These are phyloP conservation scores for Solanum tacnaense DNA, from an alignment of 257 asterid genomes.

Conservation along the genomic window DNA sequence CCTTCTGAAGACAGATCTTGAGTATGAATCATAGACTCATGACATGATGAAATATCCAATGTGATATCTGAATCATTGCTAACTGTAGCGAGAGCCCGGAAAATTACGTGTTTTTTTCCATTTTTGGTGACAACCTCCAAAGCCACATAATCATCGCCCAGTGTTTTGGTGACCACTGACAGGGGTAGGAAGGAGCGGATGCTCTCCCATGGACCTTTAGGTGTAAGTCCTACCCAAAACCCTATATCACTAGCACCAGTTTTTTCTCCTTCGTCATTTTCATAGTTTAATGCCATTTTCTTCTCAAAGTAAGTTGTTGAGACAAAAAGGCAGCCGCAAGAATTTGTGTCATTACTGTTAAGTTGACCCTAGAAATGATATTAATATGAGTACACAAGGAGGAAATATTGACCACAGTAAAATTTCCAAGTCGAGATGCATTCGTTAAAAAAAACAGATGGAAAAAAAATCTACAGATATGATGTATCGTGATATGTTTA, in stretches of 20 bases:
- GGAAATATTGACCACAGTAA: neutral
- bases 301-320: constrained; percentile 78
- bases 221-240: constrained; percentile 78
- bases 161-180: constrained; percentile 63
- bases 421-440: neutral
- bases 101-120: constrained; percentile 77
- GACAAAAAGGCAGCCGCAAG: constrained; percentile 49
- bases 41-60: constrained; percentile 59
- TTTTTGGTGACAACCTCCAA: constrained; percentile 71
- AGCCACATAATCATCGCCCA: constrained; percentile 74
- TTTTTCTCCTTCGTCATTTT: constrained; percentile 31
- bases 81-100: constrained; percentile 72
- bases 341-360: constrained; percentile 26
- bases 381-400: constrained; percentile 5
- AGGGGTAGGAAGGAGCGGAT: constrained; percentile 85
- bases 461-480: neutral
- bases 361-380: constrained; percentile 54
- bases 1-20: constrained; percentile 25
- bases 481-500: neutral
- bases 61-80: constrained; percentile 76
- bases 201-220: constrained; percentile 92
- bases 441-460: neutral
- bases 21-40: constrained; percentile 21
- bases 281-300: constrained; percentile 44
- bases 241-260: constrained; percentile 63